These are phyloP conservation scores for Ceratopteris richardii DNA, from an alignment of 75 land plant genomes.

Conservation along the genomic window DNA sequence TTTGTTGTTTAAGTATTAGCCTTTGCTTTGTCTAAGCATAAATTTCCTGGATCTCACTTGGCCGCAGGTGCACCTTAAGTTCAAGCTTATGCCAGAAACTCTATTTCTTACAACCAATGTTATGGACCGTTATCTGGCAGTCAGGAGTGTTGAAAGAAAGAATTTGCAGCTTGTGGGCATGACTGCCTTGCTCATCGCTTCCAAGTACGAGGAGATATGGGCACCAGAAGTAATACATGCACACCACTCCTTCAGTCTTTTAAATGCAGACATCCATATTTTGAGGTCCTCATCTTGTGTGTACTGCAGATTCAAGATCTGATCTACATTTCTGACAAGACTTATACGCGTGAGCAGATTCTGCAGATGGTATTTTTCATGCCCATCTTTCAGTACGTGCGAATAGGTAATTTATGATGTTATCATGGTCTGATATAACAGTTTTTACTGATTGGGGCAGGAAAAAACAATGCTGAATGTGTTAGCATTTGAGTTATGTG, in stretches of 20 bases:
- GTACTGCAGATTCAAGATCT: conserved; percentile 41
- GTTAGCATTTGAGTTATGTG: conserved; percentile 22
- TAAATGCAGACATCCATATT: too few species aligned
- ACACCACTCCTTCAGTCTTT: conserved; percentile 28
- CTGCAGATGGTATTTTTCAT: conserved; percentile 49
- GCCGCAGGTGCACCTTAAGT: conserved; percentile 35
- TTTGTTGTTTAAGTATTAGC: too few species aligned
- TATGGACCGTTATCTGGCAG: conserved; percentile 29
- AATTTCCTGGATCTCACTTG: too few species aligned
- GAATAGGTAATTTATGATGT: neutral
- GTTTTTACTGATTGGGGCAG: conserved; percentile 5
- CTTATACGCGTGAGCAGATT: conserved; percentile 55
- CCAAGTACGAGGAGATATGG: conserved; percentile 37
- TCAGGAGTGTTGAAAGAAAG: conserved; percentile 23
- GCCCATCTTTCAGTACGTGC: neutral
- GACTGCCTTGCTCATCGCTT: conserved; percentile 33
- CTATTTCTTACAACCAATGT: conserved; percentile 29
- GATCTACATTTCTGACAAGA: conserved; percentile 56
- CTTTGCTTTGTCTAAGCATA: too few species aligned
- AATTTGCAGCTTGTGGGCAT: conserved; percentile 38
- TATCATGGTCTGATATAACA: neutral
- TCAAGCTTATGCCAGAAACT: conserved; percentile 40
- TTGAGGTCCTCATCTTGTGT: conserved; percentile 10
- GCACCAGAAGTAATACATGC: conserved; percentile 26
- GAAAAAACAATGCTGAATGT: conserved; percentile 34